Evolutionary conservation across 2,329 filamentous ascomycete species (phyloP).

Genomic region (Curvularia eragrostidis): DNA sequence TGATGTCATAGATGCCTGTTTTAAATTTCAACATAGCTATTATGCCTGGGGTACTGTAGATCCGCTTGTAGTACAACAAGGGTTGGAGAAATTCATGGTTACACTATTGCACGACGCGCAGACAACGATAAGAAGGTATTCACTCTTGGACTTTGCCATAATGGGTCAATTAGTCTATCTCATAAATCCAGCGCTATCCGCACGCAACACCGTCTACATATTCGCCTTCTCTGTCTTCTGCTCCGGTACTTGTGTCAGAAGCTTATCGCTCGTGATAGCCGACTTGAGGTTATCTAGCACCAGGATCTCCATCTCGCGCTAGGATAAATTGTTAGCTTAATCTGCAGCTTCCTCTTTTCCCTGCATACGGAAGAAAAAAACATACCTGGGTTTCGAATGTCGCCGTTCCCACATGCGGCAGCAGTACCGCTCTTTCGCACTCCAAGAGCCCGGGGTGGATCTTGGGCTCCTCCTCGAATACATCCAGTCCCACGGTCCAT

Average conservation of each 20-base stretch:
- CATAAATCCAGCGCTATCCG: neutral
- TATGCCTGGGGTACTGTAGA: neutral
- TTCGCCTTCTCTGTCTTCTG: constrained; percentile 56
- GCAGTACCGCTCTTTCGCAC: constrained; percentile 59
- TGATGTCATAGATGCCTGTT: neutral
- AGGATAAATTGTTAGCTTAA: constrained; percentile 18
- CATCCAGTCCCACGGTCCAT: constrained; percentile 62
- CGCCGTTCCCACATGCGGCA: constrained; percentile 67
- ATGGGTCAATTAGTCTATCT: constrained; percentile 16
- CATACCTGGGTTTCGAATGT: constrained; percentile 65
- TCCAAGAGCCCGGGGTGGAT: constrained; percentile 60
- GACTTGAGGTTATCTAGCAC: constrained; percentile 65
- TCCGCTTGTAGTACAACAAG: neutral
- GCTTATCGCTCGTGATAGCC: constrained; percentile 62
- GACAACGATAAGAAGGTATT: neutral
- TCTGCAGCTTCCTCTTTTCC: neutral
- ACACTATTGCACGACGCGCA: neutral
- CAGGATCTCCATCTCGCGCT: constrained; percentile 65
- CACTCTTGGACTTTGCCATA: neutral
- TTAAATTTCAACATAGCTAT: neutral
- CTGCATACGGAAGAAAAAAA: neutral
- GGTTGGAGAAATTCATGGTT: neutral
- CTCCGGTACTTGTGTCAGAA: constrained; percentile 68
- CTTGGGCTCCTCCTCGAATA: constrained; percentile 64
- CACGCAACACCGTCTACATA: constrained; percentile 21